phyloP scores from a whole-genome alignment of 305 asterid genomes.

The Fraxinus baroniana region DNA sequence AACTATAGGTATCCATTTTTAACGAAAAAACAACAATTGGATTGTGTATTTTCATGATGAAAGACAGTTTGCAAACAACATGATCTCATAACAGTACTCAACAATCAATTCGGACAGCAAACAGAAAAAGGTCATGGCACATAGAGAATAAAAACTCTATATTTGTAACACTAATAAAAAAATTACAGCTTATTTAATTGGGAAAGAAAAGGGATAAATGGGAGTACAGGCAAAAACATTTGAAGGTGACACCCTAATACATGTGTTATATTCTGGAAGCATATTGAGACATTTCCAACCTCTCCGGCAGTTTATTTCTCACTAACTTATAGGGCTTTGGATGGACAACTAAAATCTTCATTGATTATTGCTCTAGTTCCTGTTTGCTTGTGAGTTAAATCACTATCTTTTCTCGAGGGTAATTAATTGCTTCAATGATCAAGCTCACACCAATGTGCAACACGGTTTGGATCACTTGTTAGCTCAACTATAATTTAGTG shows the following conservation, averaged over 20 bases:
- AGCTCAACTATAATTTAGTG: not conserved
- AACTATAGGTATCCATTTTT: constrained; percentile 9
- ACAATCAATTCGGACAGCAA: not conserved
- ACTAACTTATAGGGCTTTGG: not conserved
- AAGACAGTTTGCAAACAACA: not conserved
- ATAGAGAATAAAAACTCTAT: not conserved
- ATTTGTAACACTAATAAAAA: not conserved
- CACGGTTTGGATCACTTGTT: not conserved
- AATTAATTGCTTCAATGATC: not conserved
- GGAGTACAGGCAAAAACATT: not conserved
- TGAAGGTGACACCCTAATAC: not conserved
- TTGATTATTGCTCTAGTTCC: not conserved
- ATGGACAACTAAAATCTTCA: not conserved
- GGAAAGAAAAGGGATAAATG: not conserved
- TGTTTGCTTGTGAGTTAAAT: not conserved
- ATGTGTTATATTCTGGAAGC: not conserved
- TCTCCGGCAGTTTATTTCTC: not conserved
- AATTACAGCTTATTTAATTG: not conserved
- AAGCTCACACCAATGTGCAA: not conserved
- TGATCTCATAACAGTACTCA: not conserved
- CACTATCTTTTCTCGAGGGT: not conserved
- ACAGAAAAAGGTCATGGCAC: not conserved
- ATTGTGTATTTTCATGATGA: not conserved
- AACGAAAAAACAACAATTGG: not conserved
- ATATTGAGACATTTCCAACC: not conserved